phyloP scores from a whole-genome alignment of 2,329 filamentous ascomycete genomes.

The Raffaelea ambrosiae region DNA sequence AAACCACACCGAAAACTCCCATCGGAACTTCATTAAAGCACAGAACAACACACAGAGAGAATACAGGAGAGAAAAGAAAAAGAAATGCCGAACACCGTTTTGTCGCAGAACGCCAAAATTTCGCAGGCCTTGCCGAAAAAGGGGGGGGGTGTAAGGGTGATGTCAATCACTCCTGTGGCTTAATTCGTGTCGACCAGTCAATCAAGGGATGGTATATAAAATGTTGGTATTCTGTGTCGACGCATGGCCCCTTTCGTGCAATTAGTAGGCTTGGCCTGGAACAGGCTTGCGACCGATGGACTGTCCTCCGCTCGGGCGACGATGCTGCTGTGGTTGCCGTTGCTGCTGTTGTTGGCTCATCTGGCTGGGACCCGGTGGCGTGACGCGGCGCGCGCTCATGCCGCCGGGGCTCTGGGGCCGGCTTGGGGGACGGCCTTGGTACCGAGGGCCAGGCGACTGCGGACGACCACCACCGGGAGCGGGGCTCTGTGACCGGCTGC shows the following conservation, averaged over 20 bases:
- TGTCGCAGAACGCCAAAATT: no score
- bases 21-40: neutral
- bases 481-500: neutral
- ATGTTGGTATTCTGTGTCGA: no score
- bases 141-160: no score
- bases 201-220: no score
- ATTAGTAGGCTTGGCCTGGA: constrained; percentile 44
- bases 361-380: constrained; percentile 35
- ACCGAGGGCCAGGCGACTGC: constrained; percentile 12
- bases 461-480: neutral
- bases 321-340: constrained; percentile 7
- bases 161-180: no score
- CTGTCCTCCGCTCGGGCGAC: constrained; percentile 13
- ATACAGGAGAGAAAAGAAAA: neutral
- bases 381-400: constrained; percentile 27
- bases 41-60: neutral
- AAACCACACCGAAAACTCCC: neutral
- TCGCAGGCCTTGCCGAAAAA: no score
- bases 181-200: no score
- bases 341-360: constrained; percentile 25
- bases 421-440: constrained; percentile 20
- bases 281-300: constrained; percentile 47
- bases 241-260: no score
- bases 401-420: constrained; percentile 34
- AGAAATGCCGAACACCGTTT: no score